Conservation (phyloP, 2,329 filamentous ascomycete species). For the Ceratocystis huliohia region DNA sequence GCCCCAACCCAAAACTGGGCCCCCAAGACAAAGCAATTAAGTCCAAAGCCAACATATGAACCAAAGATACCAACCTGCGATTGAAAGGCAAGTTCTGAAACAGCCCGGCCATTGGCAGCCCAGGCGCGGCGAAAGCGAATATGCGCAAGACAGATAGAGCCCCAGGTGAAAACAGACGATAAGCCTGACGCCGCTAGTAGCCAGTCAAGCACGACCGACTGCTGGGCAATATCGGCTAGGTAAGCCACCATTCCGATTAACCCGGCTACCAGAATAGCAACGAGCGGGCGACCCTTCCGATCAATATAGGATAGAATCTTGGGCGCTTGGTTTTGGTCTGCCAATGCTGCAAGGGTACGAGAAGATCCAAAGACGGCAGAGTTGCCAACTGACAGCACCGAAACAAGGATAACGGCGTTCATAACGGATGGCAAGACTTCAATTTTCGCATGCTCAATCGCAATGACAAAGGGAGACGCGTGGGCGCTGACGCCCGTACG, state of each 20-base stretch:
- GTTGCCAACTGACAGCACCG: slow-evolving; percentile 83
- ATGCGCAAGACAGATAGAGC: slow-evolving; percentile 75
- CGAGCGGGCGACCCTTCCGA: slow-evolving; percentile 64
- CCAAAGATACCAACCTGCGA: slow-evolving; percentile 68
- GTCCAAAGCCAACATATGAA: slow-evolving; percentile 63
- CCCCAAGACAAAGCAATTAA: slow-evolving; percentile 64
- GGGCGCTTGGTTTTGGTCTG: slow-evolving; percentile 76
- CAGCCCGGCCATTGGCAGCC: slow-evolving; percentile 52
- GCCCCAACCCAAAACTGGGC: slow-evolving; percentile 84
- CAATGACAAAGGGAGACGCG: slow-evolving; percentile 86
- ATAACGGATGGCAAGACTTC: slow-evolving; percentile 71
- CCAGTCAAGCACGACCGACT: slow-evolving; percentile 59
- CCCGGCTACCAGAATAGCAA: slow-evolving; percentile 57
- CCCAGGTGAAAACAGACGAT: slow-evolving; percentile 65
- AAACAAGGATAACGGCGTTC: slow-evolving; percentile 88
- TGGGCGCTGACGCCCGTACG: slow-evolving; percentile 48
- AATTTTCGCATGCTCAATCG: slow-evolving; percentile 75
- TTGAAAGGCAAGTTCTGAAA: slow-evolving; percentile 67
- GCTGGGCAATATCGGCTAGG: slow-evolving; percentile 47
- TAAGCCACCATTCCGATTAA: slow-evolving; percentile 62
- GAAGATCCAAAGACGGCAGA: slow-evolving; percentile 85
- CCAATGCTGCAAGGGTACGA: slow-evolving; percentile 76
- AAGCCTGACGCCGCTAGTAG: slow-evolving; percentile 60
- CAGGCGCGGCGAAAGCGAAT: slow-evolving; percentile 84
- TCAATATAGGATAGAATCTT: slow-evolving; percentile 68